These are phyloP conservation scores for Monosporascus sp. DNA, from an alignment of 2,329 filamentous ascomycete species.

Conservation along the genomic window DNA sequence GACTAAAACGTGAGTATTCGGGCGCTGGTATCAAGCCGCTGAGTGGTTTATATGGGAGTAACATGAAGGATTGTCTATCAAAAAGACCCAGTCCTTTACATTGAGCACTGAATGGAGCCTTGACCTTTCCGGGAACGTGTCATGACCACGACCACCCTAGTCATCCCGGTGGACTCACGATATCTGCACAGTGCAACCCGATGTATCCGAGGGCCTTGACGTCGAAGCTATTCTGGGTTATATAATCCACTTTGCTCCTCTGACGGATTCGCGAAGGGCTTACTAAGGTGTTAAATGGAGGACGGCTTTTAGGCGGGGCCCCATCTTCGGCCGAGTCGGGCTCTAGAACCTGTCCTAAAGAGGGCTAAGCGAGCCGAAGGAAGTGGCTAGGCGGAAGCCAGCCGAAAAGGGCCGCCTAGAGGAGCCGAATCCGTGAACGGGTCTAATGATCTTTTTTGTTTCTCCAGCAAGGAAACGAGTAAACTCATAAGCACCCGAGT, in stretches of 20 bases:
- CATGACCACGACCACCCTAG: too few species aligned
- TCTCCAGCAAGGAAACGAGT: too few species aligned
- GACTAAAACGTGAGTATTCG: not conserved
- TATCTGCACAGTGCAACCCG: too few species aligned
- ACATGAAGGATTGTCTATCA: not conserved
- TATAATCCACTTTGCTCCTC: too few species aligned
- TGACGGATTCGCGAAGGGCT: too few species aligned
- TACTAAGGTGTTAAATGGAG: too few species aligned
- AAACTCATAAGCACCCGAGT: too few species aligned
- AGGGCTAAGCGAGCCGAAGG: not conserved
- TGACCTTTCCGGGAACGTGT: too few species aligned
- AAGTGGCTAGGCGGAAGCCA: not conserved
- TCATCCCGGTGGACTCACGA: too few species aligned
- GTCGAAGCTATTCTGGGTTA: too few species aligned
- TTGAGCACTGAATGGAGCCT: slow-evolving; percentile 1
- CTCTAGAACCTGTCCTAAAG: not conserved
- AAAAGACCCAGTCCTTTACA: not conserved
- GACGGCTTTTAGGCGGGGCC: not conserved
- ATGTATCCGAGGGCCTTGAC: too few species aligned
- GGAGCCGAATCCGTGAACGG: not conserved
- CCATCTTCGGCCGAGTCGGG: not conserved
- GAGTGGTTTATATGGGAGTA: too few species aligned
- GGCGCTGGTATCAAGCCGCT: not conserved
- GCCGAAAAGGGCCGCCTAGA: not conserved
- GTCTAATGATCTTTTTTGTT: not conserved